Evolutionary conservation across 805 yeast genomes (phyloP).

Genomic region (Cyberlindnera lachancei): DNA sequence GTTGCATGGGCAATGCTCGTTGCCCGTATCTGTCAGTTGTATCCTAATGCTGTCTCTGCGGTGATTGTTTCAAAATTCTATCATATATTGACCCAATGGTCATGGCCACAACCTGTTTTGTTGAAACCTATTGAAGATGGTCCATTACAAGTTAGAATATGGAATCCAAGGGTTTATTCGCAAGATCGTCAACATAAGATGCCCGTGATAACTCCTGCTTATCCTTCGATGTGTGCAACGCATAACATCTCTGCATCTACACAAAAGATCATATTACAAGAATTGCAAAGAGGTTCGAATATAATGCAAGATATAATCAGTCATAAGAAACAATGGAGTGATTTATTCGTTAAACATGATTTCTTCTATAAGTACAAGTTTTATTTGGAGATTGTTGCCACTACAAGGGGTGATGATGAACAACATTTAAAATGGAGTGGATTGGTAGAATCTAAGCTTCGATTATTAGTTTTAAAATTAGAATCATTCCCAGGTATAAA

Average conservation of each 20-base stretch:
- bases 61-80: constrained; percentile 87
- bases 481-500: constrained; percentile 71
- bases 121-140: constrained; percentile 94
- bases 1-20: constrained; percentile 99
- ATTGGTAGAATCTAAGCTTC: constrained; percentile 79
- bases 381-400: constrained; percentile 74
- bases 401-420: constrained; percentile 66
- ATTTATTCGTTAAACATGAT: constrained; percentile 68
- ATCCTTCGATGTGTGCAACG: constrained; percentile 98
- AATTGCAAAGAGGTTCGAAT: constrained; percentile 67
- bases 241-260: constrained; percentile 91
- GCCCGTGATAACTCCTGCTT: constrained; percentile 99
- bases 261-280: constrained; percentile 71
- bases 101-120: constrained; percentile 97
- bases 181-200: constrained; percentile 85
- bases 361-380: constrained; percentile 82
- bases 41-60: constrained; percentile 93
- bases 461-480: constrained; percentile 75
- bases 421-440: constrained; percentile 91
- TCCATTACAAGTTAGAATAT: constrained; percentile 88
- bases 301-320: constrained; percentile 59
- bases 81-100: constrained; percentile 81
- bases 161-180: constrained; percentile 92
- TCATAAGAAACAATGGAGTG: constrained; percentile 66
- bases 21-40: constrained; percentile 94